These are phyloP conservation scores for Sindora glabra DNA, from an alignment of 306 rosid genomes.

Conservation along the genomic window DNA sequence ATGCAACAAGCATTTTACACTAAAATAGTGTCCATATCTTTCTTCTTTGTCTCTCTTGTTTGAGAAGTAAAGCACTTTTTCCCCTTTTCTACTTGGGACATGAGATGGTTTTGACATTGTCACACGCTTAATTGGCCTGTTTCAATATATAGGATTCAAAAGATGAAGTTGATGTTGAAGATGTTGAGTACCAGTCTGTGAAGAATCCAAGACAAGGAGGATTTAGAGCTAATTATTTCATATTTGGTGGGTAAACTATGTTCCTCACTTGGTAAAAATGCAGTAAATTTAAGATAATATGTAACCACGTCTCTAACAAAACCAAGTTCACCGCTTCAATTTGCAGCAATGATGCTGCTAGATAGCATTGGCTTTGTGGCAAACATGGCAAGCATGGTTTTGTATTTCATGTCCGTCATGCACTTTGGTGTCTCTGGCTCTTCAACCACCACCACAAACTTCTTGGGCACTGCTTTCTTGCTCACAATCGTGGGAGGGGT, in stretches of 20 bases:
- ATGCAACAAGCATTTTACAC: not conserved
- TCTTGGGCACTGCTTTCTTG: conserved; percentile 43
- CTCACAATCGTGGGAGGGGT: conserved; percentile 45
- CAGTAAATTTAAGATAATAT: not conserved
- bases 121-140: not conserved
- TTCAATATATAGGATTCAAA: conserved; percentile 11
- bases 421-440: conserved; percentile 33
- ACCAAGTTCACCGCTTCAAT: not conserved
- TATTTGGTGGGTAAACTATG: conserved; percentile 22
- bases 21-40: not conserved
- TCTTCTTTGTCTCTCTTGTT: not conserved
- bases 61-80: not conserved
- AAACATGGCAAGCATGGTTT: conserved; percentile 51
- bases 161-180: conserved; percentile 11
- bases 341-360: conserved; percentile 34
- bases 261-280: not conserved
- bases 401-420: conserved; percentile 31
- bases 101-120: not conserved
- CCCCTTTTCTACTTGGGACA: not conserved
- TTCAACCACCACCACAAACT: conserved; percentile 49
- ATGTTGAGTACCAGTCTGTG: conserved; percentile 11
- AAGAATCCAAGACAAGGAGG: conserved; percentile 28
- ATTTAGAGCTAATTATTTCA: conserved; percentile 28
- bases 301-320: not conserved
- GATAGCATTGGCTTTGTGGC: conserved; percentile 57